Conservation (phyloP, 495 filamentous ascomycete species). For the Pyrenula aspistea region DNA sequence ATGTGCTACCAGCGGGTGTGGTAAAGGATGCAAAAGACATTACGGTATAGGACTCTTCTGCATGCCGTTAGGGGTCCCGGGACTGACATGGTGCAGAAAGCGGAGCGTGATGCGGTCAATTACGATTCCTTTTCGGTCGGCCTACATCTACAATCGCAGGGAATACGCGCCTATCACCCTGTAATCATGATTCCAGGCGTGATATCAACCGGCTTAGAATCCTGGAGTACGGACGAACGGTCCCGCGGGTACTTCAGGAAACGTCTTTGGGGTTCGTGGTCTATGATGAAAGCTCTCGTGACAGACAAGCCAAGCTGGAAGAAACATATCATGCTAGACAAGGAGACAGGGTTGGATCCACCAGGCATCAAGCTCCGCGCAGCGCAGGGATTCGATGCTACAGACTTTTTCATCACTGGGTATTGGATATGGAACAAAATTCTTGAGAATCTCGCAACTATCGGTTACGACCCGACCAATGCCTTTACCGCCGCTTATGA, state of each 20-base stretch:
- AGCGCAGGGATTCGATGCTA: conserved; percentile 94
- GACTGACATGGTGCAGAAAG: conserved; percentile 37
- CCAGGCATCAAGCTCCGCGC: conserved; percentile 86
- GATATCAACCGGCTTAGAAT: conserved; percentile 93
- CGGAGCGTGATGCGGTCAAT: conserved; percentile 74
- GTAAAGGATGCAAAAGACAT: conserved; percentile 74
- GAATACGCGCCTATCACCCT: conserved; percentile 70
- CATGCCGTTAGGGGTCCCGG: not conserved
- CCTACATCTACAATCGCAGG: conserved; percentile 68
- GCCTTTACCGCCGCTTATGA: conserved; percentile 94
- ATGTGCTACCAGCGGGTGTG: conserved; percentile 72
- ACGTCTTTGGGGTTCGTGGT: conserved; percentile 93
- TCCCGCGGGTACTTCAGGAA: conserved; percentile 88
- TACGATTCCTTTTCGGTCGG: conserved; percentile 92
- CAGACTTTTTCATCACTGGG: conserved; percentile 73
- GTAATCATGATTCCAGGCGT: conserved; percentile 96
- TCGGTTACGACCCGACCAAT: conserved; percentile 94
- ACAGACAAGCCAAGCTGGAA: conserved; percentile 92
- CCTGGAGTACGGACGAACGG: conserved; percentile 75
- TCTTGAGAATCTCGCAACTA: conserved; percentile 84
- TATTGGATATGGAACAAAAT: conserved; percentile 99
- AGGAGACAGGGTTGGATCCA: conserved; percentile 80
- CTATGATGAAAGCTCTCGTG: conserved; percentile 91
- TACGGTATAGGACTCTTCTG: conserved; percentile 39
- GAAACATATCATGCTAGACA: conserved; percentile 92